Conservation (phyloP, 2,329 filamentous ascomycete genomes). For the Periglandula ipomoeae region DNA sequence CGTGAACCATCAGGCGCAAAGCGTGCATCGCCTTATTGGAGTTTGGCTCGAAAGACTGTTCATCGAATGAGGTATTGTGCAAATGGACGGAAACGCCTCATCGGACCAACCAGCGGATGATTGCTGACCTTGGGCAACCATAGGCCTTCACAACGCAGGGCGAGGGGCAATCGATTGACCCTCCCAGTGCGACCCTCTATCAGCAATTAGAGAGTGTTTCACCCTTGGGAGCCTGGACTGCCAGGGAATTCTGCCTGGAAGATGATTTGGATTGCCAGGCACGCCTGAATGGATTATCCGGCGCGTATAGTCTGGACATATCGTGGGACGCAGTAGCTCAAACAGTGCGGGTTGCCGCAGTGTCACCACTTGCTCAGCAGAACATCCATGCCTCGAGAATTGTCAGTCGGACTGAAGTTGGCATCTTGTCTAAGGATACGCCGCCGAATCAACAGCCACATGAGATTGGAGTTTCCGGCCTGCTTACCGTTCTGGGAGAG, state of each 20-base stretch:
- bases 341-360: slow-evolving; percentile 53
- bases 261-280: slow-evolving; percentile 39
- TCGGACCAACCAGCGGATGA: neutral
- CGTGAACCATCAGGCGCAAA: slow-evolving; percentile 9
- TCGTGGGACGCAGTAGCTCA: slow-evolving; percentile 64
- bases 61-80: slow-evolving; percentile 17
- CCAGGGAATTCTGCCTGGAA: slow-evolving; percentile 40
- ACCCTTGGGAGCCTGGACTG: slow-evolving; percentile 43
- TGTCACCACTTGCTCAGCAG: slow-evolving; percentile 46
- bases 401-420: slow-evolving; percentile 62
- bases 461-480: slow-evolving; percentile 70
- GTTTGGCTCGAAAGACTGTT: slow-evolving; percentile 51
- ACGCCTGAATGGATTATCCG: slow-evolving; percentile 32
- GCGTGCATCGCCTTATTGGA: slow-evolving; percentile 52
- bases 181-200: slow-evolving; percentile 41
- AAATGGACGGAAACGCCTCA: neutral
- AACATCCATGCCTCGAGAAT: slow-evolving; percentile 31
- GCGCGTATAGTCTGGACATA: slow-evolving; percentile 62
- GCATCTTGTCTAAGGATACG: slow-evolving; percentile 60
- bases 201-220: slow-evolving; percentile 50
- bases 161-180: slow-evolving; percentile 1
- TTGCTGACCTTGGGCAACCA: slow-evolving; percentile 16
- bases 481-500: slow-evolving; percentile 70
- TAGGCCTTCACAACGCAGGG: slow-evolving; percentile 53
- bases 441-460: slow-evolving; percentile 52